Base-by-base conservation (phyloP, 345 rosid genomes). In the Chamaenerion angustifolium region DNA sequence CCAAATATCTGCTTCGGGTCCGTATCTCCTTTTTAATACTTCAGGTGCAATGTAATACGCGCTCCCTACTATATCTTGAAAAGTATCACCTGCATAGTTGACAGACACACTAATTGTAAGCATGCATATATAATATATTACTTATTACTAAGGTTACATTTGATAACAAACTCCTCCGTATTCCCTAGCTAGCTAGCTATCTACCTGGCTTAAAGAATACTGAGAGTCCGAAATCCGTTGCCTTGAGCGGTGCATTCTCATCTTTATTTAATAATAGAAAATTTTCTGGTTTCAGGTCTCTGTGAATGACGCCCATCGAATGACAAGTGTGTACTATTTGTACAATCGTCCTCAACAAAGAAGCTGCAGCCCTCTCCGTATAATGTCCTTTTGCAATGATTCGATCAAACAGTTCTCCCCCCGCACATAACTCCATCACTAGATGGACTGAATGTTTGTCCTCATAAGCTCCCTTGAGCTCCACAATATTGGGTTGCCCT, bases 1-100 rank as follows among this genome's bases (percentile, higher is more conserved):
- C 51, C 51, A 48, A 9, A 48, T 48, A 48, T 48, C 51, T 48
- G 51, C 51, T 13, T 48, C 51, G 11, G 27, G 51, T 17, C 51
- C 27, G 27, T 48, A 48, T 11, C 31, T 12, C 13, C 51, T 48
- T 17, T 48, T 21, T 16, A 48, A 31, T 12, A 48, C 51, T 48
- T 48, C 51, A 48, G 51, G 51, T 48, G 51, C 51, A 48, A 48
- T 19, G 19, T 46, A 31, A 8, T 31, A 31, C 37, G 37, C 37
- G 10, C 37, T 31, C 3, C 37, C 37, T 31, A 31, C 37, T 14
- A 44, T 44, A 48, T 17, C 51, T 31, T 31, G 37, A 8, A 31
- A 31, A 4, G 37, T 31, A 8, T 31, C 37, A 31, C 37, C 37
- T 31, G 37, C 8, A 23, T n/a, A n/a, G n/a, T n/a, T n/a, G n/a